phyloP scores from a whole-genome alignment of 345 rosid species.

The Angophora floribunda region DNA sequence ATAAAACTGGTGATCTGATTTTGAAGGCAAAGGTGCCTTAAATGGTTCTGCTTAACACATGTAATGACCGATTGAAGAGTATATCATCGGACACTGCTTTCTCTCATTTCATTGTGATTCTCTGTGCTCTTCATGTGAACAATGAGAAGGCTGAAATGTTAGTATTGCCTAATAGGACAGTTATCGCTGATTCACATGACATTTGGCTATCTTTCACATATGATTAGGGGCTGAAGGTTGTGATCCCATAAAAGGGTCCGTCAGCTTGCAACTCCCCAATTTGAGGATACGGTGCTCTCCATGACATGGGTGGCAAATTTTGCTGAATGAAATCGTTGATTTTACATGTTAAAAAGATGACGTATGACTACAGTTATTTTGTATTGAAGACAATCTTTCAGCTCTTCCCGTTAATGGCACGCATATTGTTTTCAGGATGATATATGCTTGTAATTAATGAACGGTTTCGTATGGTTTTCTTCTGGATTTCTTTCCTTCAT shows the following conservation, averaged over 20 bases:
- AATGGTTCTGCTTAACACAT: conserved; percentile 89
- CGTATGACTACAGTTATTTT: too few species aligned
- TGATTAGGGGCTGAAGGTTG: conserved; percentile 97
- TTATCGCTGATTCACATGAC: conserved; percentile 85
- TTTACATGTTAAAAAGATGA: too few species aligned
- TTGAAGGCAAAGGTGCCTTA: conserved; percentile 91
- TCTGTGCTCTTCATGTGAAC: conserved; percentile 93
- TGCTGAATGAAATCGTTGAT: neutral
- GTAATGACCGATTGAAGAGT: conserved; percentile 97
- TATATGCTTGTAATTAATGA: neutral
- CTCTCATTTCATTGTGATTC: conserved; percentile 87
- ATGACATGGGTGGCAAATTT: too few species aligned
- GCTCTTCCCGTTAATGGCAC: too few species aligned
- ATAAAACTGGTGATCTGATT: conserved; percentile 89
- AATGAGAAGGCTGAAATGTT: conserved; percentile 98
- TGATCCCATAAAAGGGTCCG: too few species aligned
- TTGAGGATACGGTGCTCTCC: neutral
- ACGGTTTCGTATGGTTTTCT: neutral
- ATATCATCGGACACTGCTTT: conserved; percentile 95
- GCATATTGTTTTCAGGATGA: too few species aligned
- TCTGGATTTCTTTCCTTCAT: neutral
- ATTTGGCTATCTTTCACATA: conserved; percentile 94
- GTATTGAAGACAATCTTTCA: too few species aligned
- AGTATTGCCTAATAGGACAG: conserved; percentile 76
- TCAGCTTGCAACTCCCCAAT: too few species aligned